These are phyloP conservation scores for Ceratocystis lukuohia DNA, from an alignment of 2,329 filamentous ascomycete species.

Conservation along the genomic window DNA sequence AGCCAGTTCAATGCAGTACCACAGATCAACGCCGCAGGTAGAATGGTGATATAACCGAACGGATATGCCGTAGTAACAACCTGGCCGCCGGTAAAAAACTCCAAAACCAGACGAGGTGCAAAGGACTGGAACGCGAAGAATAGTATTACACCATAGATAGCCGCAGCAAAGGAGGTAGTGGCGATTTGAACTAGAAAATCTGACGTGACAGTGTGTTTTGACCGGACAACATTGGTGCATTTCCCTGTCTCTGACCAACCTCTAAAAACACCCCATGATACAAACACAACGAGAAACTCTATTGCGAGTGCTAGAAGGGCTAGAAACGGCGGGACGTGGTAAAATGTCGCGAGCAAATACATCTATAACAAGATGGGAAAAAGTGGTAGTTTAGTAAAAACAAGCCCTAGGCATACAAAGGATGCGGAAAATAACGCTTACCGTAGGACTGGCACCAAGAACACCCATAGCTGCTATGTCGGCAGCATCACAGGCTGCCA, in stretches of 20 bases:
- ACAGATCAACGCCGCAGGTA: conserved; percentile 44
- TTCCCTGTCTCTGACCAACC: neutral
- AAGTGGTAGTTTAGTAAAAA: neutral
- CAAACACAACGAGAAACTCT: neutral
- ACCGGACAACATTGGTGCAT: conserved; percentile 41
- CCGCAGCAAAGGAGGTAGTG: conserved; percentile 54
- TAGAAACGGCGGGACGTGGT: conserved; percentile 50
- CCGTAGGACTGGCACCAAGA: conserved; percentile 60
- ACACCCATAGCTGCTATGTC: conserved; percentile 53
- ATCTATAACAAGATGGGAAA: conserved; percentile 32
- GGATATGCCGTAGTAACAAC: conserved; percentile 55
- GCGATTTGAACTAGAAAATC: conserved; percentile 50
- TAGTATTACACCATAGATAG: conserved; percentile 62
- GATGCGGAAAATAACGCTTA: conserved; percentile 27
- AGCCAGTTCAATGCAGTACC: conserved; percentile 62
- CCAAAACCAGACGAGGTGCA: conserved; percentile 58
- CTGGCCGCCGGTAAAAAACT: conserved; percentile 59
- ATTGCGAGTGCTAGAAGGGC: conserved; percentile 42
- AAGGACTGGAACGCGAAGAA: conserved; percentile 55
- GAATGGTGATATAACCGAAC: conserved; percentile 45
- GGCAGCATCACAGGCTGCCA: conserved; percentile 57
- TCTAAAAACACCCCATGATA: conserved; percentile 1
- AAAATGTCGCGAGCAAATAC: conserved; percentile 67
- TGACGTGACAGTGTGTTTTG: conserved; percentile 51
- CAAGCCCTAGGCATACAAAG: neutral